Evolutionary conservation across 2,329 filamentous ascomycete genomes (phyloP).

Genomic region (Saccharata proteae): DNA sequence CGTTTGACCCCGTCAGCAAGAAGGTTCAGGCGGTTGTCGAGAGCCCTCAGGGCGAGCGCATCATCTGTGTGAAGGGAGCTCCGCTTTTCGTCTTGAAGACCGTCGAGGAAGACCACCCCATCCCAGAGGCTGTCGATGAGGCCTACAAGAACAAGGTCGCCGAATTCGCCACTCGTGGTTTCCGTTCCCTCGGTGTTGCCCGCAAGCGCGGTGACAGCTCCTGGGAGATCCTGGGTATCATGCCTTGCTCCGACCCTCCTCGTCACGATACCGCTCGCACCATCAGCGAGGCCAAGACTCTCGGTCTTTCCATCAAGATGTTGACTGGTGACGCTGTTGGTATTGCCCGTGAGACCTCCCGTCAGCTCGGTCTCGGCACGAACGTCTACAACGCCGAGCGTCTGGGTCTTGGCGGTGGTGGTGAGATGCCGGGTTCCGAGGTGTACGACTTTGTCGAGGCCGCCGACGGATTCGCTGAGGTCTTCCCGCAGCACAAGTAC

Average conservation of each 20-base stretch:
- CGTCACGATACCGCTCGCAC: slow-evolving; percentile 85
- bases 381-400: slow-evolving; percentile 92
- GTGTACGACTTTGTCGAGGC: slow-evolving; percentile 93
- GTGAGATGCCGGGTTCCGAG: slow-evolving; percentile 87
- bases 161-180: slow-evolving; percentile 85
- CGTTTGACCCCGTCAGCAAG: slow-evolving; percentile 88
- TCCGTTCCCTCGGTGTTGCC: slow-evolving; percentile 86
- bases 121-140: slow-evolving; percentile 63
- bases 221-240: slow-evolving; percentile 90
- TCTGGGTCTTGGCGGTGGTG: slow-evolving; percentile 77
- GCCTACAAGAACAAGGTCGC: slow-evolving; percentile 88
- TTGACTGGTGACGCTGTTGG: slow-evolving; percentile 89
- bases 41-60: slow-evolving; percentile 70
- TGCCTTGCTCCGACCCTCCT: slow-evolving; percentile 87
- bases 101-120: slow-evolving; percentile 71
- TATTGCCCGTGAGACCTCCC: slow-evolving; percentile 83
- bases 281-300: slow-evolving; percentile 75
- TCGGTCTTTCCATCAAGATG: slow-evolving; percentile 91
- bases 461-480: slow-evolving; percentile 88
- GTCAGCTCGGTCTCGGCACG: slow-evolving; percentile 80
- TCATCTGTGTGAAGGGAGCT: slow-evolving; percentile 83
- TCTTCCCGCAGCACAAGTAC: slow-evolving; percentile 93
- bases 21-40: slow-evolving; percentile 78
- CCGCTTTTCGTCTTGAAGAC: slow-evolving; percentile 79
- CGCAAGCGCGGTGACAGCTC: slow-evolving; percentile 70